These are phyloP conservation scores for Cladosporium sp. DNA, from an alignment of 2,329 filamentous ascomycete genomes.

Conservation along the genomic window DNA sequence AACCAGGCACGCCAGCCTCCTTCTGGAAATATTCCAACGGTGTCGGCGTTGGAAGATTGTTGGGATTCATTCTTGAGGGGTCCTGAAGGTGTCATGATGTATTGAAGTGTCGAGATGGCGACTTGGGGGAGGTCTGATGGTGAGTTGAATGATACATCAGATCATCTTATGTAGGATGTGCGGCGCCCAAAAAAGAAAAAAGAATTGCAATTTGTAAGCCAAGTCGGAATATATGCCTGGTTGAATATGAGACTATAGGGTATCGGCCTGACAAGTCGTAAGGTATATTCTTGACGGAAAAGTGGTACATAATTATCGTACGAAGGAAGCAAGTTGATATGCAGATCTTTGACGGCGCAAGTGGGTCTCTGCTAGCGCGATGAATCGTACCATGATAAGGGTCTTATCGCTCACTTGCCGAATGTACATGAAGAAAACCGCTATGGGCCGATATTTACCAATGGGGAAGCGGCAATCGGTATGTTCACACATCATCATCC, in stretches of 20 bases:
- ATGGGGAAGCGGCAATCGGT: accelerated
- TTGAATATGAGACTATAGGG: neutral
- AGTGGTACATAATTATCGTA: neutral
- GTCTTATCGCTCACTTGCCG: neutral
- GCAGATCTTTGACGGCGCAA: neutral
- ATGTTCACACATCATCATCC: neutral
- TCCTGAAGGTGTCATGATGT: neutral
- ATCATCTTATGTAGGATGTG: neutral
- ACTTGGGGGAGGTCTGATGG: neutral
- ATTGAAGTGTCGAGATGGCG: no score
- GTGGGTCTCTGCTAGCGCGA: neutral
- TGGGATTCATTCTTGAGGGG: neutral
- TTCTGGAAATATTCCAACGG: no score
- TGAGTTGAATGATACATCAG: neutral
- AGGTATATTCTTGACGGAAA: neutral
- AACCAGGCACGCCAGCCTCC: conserved; percentile 11
- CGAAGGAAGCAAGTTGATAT: neutral
- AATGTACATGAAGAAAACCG: neutral
- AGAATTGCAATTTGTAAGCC: neutral
- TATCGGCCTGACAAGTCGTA: neutral
- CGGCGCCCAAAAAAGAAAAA: neutral
- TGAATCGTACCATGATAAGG: neutral
- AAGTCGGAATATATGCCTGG: neutral
- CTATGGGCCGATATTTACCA: neutral
- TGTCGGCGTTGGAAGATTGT: neutral